Conservation (phyloP, 2,329 filamentous ascomycete species). For the Aspergillus brasiliensis region DNA sequence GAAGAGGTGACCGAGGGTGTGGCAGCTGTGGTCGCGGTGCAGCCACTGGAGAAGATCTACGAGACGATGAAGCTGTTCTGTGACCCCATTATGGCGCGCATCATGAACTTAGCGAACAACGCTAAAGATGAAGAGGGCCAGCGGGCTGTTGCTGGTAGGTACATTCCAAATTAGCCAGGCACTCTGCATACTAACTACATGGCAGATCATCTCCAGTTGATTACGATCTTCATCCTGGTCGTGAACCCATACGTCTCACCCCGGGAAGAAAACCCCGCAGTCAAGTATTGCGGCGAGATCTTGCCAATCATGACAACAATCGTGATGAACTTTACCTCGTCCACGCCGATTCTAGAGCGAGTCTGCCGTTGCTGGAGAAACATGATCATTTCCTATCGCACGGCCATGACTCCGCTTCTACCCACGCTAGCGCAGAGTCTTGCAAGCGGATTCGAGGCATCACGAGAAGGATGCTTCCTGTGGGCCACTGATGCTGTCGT, state of each 20-base stretch:
- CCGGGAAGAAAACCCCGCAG: slow-evolving; percentile 78
- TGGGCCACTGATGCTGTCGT: slow-evolving; percentile 96
- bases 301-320: slow-evolving; percentile 86
- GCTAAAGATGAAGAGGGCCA: slow-evolving; percentile 82
- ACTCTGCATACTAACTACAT: slow-evolving; percentile 15
- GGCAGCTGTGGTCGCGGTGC: slow-evolving; percentile 84
- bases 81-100: slow-evolving; percentile 80
- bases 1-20: slow-evolving; percentile 97
- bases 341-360: slow-evolving; percentile 86
- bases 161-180: background rate
- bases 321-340: slow-evolving; percentile 81
- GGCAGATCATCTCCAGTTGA: slow-evolving; percentile 81
- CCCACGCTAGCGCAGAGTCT: slow-evolving; percentile 86
- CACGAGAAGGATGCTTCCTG: slow-evolving; percentile 93
- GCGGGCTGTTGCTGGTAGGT: slow-evolving; percentile 75
- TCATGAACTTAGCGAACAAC: slow-evolving; percentile 84
- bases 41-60: slow-evolving; percentile 78
- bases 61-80: slow-evolving; percentile 87
- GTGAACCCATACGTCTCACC: slow-evolving; percentile 73
- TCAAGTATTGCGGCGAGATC: slow-evolving; percentile 94
- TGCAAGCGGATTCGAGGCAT: slow-evolving; percentile 78
- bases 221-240: slow-evolving; percentile 84
- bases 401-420: slow-evolving; percentile 81
- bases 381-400: slow-evolving; percentile 95
- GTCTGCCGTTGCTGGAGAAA: slow-evolving; percentile 95